Evolutionary conservation across 1,139 yeast genomes (phyloP), one percentile per base, ranked within the genome.

Genomic region (Suhomyces bokatorum): DNA sequence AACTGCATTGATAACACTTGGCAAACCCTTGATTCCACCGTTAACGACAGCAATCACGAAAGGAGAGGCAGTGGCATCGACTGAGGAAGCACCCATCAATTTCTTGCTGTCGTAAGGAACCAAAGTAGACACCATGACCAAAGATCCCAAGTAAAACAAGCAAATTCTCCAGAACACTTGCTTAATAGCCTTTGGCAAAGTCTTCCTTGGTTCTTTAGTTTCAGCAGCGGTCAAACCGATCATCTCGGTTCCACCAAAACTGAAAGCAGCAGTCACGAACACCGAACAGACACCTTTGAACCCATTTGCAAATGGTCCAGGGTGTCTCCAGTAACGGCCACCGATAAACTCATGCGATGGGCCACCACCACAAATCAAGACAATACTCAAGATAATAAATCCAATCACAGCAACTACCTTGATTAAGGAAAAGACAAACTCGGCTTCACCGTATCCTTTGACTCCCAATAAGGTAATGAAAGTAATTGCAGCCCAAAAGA

Each of bases 161-260:
- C 79, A 67, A 44, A 84, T 80, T 75, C 89, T 79, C 87, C 87
- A 83, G 58, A 83, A 82, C 4, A 81, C 87, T 60, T 81, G 86
- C 59, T 83, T 84, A 38, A 85, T 81, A 36, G 96, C 95, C 53
- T 73, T 73, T 42, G 95, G 95, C 43, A 87, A 69, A 29, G 87
- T 63, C 57, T 75, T 77, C 59, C 75, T 56, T 6, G 75, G 75
- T 40, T 63, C 55, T 35, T 60, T 54, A 34, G 78, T 64, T 53
- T 77, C 81, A 30, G 83, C 83, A 24, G 82, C 80, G 38, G 72
- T 65, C 39, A 68, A 56, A 15, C 71, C 72, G 49, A 66, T 60
- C 59, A 75, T 64, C 55, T 74, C 79, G 17, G 75, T 67, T 37
- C 73, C 73, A 32, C 72, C 62, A 29, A 56, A 57, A 45, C 58